Evolutionary conservation across 768 basidiomycete genomes (phyloP), one percentile per base, ranked within the genome.

Genomic region (Tulasnella sp.): DNA sequence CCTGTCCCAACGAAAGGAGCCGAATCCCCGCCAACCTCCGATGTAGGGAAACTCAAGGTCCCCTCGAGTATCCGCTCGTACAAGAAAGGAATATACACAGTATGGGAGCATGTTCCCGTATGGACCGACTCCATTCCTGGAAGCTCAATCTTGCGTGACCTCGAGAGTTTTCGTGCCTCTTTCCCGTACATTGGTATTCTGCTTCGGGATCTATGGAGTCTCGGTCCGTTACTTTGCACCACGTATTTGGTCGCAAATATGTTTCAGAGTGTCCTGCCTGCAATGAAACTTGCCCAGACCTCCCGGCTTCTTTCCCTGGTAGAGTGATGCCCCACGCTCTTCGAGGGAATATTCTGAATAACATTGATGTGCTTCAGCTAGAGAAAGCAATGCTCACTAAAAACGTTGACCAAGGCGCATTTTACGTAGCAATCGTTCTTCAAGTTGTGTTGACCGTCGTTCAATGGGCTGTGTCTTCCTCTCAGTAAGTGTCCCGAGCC

Each of bases 71-170:
- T 80, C 5, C 64, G 24, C 28, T 37, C 46, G 69, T 74, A 69
- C 37, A 40, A 75, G 72, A 41, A 48, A 20, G 79, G 79, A 12
- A 75, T 80, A 41, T 80, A 75, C 12, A 80, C 79, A 22, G 69
- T 74, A 37, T 80, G 79, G 79, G 72, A 24, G 40, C 69, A 80
- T 24, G 41, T 73, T 22, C 58, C 64, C 44, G 7, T 18, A 20
- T 80, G 79, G 79, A 60, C 74, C 16, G 79, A 80, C 72, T 80
- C 48, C 31, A 48, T 80, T n/a, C 79, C 72, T 44, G 50, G 31
- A 22, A 42, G n/a, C 40, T 54, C 50, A 6, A 31, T 78, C 40
- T 60, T 34, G 77, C 54, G 37, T 28, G 60, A 78, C 58, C 37
- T 78, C 22, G 77, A 41, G 40, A 42, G 44, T 34, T 60, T 78